A percentile compares a stretch with the other conserved stretches of the same genome.
These are phyloP conservation scores for Trichophyton mentagrophytes DNA, from an alignment of 2,329 filamentous ascomycete genomes.

Conservation along the genomic window DNA sequence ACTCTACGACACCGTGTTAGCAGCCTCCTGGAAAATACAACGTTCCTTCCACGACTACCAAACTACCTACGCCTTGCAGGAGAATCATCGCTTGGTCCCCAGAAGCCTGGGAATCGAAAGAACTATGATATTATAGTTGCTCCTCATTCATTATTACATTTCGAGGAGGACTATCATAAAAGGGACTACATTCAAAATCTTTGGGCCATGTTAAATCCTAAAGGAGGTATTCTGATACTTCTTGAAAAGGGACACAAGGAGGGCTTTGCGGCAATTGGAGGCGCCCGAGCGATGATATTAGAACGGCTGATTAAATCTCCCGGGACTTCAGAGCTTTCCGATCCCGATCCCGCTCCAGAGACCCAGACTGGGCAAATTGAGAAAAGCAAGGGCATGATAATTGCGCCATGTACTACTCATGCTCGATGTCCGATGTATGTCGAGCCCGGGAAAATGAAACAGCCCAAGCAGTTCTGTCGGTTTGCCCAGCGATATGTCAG, in stretches of 20 bases:
- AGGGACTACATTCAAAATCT: conserved; percentile 74
- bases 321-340: conserved; percentile 31
- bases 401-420: conserved; percentile 72
- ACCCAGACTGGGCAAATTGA: conserved; percentile 15
- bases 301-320: conserved; percentile 58
- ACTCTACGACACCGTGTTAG: conserved; percentile 63
- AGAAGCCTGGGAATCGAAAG: conserved; percentile 50
- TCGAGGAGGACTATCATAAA: conserved; percentile 63
- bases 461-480: conserved; percentile 72
- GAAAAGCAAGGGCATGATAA: conserved; percentile 51
- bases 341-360: conserved; percentile 15
- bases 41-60: conserved; percentile 81
- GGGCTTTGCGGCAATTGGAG: conserved; percentile 84
- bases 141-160: conserved; percentile 64
- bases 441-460: conserved; percentile 54
- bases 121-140: conserved; percentile 82
- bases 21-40: conserved; percentile 70
- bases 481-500: conserved; percentile 83
- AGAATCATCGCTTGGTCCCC: conserved; percentile 19
- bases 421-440: conserved; percentile 77
- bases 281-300: conserved; percentile 66
- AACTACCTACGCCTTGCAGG: conserved; percentile 61
- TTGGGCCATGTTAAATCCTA: conserved; percentile 71
- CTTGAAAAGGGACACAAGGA: conserved; percentile 84
- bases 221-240: conserved; percentile 75